Percentiles rank a stretch among this genome's conserved stretches.
phyloP scores from a whole-genome alignment of 345 rosid species.

The Corchorus olitorius region DNA sequence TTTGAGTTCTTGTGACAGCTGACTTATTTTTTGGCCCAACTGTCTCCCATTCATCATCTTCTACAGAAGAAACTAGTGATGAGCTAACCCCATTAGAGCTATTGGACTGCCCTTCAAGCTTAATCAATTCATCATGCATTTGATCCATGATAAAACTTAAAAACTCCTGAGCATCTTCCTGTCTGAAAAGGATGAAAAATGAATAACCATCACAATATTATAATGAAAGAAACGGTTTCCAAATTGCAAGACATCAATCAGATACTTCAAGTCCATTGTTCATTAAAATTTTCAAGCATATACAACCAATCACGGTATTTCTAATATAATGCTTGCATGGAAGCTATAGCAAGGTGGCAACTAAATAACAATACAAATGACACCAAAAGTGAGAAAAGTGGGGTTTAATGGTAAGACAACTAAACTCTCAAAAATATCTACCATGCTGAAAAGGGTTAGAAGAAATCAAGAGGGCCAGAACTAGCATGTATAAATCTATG shows the following conservation, averaged over 20 bases:
- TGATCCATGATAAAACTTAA: conserved; percentile 87
- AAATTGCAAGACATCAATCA: background rate
- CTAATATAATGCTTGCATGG: background rate
- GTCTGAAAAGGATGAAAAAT: conserved; percentile 49
- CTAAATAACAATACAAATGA: background rate
- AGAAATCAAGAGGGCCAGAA: background rate
- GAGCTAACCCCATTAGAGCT: conserved; percentile 39
- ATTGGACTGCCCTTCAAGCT: conserved; percentile 55
- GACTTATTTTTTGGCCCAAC: conserved; percentile 93
- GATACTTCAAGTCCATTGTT: background rate
- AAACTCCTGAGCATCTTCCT: conserved; percentile 99
- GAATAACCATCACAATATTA: background rate
- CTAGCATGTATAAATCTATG: background rate
- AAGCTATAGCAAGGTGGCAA: background rate
- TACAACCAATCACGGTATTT: background rate
- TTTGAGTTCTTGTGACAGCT: conserved; percentile 88
- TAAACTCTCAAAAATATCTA: too few relatives aligned
- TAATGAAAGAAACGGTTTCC: background rate
- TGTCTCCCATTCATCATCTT: conserved; percentile 96
- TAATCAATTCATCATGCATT: conserved; percentile 87
- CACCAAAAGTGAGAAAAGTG: background rate
- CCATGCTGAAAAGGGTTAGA: background rate
- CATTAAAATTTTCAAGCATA: background rate
- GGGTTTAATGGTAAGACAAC: background rate
- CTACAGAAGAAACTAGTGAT: conserved; percentile 57